A percentile compares a stretch with the other conserved stretches of the same genome.
Evolutionary conservation across 257 asterid species (phyloP).

Genomic region (Orobanche coerulescens): DNA sequence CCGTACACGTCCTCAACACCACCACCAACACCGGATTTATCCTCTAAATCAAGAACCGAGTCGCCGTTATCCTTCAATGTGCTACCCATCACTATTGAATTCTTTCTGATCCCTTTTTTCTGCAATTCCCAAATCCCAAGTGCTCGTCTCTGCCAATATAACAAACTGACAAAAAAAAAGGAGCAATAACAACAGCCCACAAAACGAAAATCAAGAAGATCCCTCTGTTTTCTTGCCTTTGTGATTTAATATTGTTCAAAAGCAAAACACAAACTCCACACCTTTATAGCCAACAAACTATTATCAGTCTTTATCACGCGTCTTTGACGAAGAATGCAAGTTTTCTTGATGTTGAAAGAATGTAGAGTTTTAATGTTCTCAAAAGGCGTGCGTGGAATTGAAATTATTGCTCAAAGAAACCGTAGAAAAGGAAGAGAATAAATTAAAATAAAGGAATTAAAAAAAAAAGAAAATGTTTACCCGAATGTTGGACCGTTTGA

Average conservation of each 20-base stretch:
- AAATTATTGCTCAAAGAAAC: neutral
- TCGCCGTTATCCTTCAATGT: constrained; percentile 56
- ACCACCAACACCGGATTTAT: constrained; percentile 60
- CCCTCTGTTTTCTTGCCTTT: neutral
- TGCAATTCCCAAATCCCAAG: constrained; percentile 16
- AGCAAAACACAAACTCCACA: constrained; percentile 7
- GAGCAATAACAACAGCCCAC: constrained; percentile 19
- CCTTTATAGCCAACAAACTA: constrained; percentile 28
- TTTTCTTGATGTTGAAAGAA: constrained; percentile 12
- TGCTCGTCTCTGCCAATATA: constrained; percentile 35
- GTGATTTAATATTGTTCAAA: neutral
- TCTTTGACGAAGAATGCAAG: constrained; percentile 4
- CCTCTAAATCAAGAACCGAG: constrained; percentile 51
- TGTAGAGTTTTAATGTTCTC: neutral
- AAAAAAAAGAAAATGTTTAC: constrained; percentile 12
- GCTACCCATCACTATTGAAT: constrained; percentile 43
- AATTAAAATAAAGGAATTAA: too few species aligned
- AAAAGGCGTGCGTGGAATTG: constrained; percentile 6
- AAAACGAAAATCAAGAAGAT: neutral
- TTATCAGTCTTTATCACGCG: neutral
- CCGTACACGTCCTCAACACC: constrained; percentile 84
- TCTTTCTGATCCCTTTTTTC: constrained; percentile 21
- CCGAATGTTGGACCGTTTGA: constrained; percentile 28
- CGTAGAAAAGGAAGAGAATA: neutral
- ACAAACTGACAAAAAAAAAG: constrained; percentile 21